A percentile compares a stretch with the other conserved stretches of the same genome.
phyloP scores from a whole-genome alignment of 2,329 filamentous ascomycete genomes.

The Monilinia polystroma region DNA sequence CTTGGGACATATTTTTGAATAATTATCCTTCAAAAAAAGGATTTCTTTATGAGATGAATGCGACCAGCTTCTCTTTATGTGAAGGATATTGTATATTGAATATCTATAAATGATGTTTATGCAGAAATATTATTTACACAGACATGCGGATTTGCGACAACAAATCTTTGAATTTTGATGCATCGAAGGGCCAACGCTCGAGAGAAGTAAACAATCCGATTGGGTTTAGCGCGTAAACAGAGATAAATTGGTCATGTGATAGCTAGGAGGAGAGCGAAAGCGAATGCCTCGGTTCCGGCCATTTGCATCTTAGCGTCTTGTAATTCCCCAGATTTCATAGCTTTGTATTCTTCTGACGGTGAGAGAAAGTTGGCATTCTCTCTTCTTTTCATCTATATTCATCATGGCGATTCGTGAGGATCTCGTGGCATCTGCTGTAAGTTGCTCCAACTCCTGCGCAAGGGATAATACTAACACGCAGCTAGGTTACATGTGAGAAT shows the following conservation, averaged over 20 bases:
- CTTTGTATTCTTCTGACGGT: conserved; percentile 13
- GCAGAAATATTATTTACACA: conserved; percentile 10
- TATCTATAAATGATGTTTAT: conserved; percentile 1
- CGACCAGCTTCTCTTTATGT: conserved; percentile 12
- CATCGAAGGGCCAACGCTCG: conserved; percentile 15
- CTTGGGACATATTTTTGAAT: conserved; percentile 69
- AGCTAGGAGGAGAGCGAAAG: not conserved
- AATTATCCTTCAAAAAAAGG: conserved; percentile 18
- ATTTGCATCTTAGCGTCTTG: conserved; percentile 22
- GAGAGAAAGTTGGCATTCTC: not conserved
- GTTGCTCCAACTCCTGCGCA: conserved; percentile 36
- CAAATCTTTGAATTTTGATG: conserved; percentile 13
- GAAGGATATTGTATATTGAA: conserved; percentile 11
- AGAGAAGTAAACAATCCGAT: conserved; percentile 24
- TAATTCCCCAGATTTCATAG: conserved; percentile 19
- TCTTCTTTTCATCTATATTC: conserved; percentile 23
- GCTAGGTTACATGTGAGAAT: conserved; percentile 41
- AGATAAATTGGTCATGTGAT: conserved; percentile 16
- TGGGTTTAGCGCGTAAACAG: not conserved
- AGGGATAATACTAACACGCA: conserved; percentile 33
- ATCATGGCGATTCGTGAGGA: conserved; percentile 90
- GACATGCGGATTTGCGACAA: conserved; percentile 13
- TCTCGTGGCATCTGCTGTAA: conserved; percentile 77
- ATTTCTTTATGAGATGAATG: not conserved
- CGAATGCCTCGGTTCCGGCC: conserved; percentile 30